Evolutionary conservation across 768 basidiomycete species (phyloP), one percentile per base, ranked within the genome.

Genomic region (Tricholoma matsutake): DNA sequence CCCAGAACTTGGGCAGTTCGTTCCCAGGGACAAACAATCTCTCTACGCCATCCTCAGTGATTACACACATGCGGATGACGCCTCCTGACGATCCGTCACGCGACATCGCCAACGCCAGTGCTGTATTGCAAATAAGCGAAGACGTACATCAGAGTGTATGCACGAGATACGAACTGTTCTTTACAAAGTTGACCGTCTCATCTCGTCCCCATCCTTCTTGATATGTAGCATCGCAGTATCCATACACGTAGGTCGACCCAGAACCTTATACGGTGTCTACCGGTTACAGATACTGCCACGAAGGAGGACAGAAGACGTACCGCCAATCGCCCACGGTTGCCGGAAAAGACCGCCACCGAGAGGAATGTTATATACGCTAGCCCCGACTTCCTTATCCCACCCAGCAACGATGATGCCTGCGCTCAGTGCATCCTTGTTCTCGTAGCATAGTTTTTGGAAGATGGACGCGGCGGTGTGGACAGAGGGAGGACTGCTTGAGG

Each of bases 181-280:
- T 91, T 61, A 98, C 96, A 70, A 99, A 98, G 37, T 96, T 81
- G 59, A 99, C 77, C 0, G 95, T 97, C 76, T 98, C 86, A 39
- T 94, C 92, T 66, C 83, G 83, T 6, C 84, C 86, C 95, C 93
- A 96, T 14, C 91, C 93, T 29, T 98, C 96, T 74, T 87, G 78
- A 72, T 91, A 99, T 28, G 95, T 98, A n/a, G 97, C 94, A 73
- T 99, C 97, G 68, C 97, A 98, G 77, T 98, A 98, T 56, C 96
- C 97, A 71, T 98, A 99, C 10, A 98, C 94, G 72, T 98, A 99
- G 7, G 95, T 94, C 37, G 95, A 97, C 7, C 97, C 97, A 55
- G 94, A 96, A 25, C 94, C 91, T n/a, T 94, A 65, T 18, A 55
- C 39, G 45, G 31, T 16, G 34, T 59, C 61, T 56, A 25, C 8